Evolutionary conservation across 2,329 filamentous ascomycete genomes (phyloP), one percentile per base, ranked within the genome.

Genomic region (Colletotrichum euphorbiae): DNA sequence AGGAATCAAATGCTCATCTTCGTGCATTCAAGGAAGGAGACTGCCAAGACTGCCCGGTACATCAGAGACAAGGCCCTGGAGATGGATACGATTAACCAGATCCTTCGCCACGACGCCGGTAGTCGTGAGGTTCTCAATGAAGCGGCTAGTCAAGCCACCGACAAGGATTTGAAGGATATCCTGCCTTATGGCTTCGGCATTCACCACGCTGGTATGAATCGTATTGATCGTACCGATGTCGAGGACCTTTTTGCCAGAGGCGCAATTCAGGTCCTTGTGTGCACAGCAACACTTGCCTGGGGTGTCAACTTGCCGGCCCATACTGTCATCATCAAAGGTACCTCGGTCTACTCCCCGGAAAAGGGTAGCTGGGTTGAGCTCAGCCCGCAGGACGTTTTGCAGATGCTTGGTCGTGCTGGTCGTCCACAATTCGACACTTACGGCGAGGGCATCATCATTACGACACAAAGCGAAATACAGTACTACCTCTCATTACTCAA

Each of bases 1-100:
- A 90, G 93, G 71, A 97, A 99, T 74, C 96, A 99, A 79, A 98
- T 99, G 94, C 89, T 99, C 43, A 97, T 99, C 68, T 99, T 99
- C 76, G 96, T 99, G 6, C 97, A 99, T 78, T 99, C 97, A 40
- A 88, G 96, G 74, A 99, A 99, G 77, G 97, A 99, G 79, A 99
- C 97, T 0, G 94, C 94, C 8, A 99, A 99, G 82, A 99, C 97
- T 3, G 96, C 95, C 24, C 93, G 92, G 76, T 97, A 97, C 77
- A 94, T 99, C 75, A 89, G 94, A 71, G 97, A 99, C 82, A 98
- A 98, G 80, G 95, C 96, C 3, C 82, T 99, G n/a, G 96, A 99
- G 78, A 87, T 93, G 83, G 97, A 98, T 75, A 98, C 96, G 0
- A 98, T 99, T 74, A 94, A 95, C 67, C 93, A 98, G 79, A 97